Conservation (phyloP, 164 flowering plant genomes). For the Paratinospora sagittata region DNA sequence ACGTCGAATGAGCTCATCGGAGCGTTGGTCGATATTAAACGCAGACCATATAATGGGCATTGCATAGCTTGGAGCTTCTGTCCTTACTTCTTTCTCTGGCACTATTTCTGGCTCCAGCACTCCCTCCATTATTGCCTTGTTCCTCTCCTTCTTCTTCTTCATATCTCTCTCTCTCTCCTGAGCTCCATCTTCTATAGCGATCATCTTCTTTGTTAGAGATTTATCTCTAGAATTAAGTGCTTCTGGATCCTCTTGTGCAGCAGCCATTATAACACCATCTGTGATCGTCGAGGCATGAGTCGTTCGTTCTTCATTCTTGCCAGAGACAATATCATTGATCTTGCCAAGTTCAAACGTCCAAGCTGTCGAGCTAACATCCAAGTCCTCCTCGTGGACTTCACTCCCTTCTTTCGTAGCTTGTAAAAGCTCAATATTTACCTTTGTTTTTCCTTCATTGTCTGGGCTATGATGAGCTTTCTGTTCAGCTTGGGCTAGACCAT, state of each 20-base stretch:
- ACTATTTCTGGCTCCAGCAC: not conserved
- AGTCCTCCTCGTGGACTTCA: not conserved
- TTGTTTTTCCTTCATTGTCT: not conserved
- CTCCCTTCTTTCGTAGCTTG: not conserved
- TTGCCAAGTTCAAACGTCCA: not conserved
- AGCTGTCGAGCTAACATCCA: not conserved
- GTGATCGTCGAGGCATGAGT: not conserved
- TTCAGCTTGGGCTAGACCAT: too few relatives aligned
- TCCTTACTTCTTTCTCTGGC: not conserved
- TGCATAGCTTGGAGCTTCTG: constrained; percentile 4
- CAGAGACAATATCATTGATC: not conserved
- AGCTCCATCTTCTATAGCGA: not conserved
- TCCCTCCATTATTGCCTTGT: not conserved
- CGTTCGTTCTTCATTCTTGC: not conserved
- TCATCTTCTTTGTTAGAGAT: not conserved
- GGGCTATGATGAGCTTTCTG: not conserved
- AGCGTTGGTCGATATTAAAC: constrained; percentile 31
- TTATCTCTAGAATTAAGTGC: not conserved
- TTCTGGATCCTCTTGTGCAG: not conserved
- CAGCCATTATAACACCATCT: not conserved
- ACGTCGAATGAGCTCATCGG: constrained; percentile 28
- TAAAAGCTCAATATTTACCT: not conserved
- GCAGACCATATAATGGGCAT: constrained; percentile 12
- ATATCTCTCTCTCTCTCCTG: not conserved
- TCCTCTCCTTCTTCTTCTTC: not conserved